Percentiles rank a stretch among this genome's conserved stretches.
These are phyloP conservation scores for Amylocarpus encephaloides DNA, from an alignment of 2,329 filamentous ascomycete genomes.

Conservation along the genomic window DNA sequence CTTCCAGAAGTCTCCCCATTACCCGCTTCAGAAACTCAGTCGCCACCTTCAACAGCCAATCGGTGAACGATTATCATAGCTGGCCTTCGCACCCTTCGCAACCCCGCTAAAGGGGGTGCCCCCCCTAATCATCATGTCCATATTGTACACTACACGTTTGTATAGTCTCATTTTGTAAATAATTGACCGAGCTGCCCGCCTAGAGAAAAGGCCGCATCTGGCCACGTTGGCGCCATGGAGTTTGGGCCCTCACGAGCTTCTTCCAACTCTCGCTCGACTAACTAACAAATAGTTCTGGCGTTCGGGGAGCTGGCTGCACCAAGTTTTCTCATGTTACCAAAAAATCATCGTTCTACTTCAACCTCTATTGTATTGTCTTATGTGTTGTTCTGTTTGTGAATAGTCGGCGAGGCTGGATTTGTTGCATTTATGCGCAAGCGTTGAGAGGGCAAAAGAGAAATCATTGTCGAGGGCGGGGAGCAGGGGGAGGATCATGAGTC, in stretches of 20 bases:
- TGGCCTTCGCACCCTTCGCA: background rate
- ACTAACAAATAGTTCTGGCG: conserved; percentile 1
- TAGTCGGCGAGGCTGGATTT: background rate
- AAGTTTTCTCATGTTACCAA: background rate
- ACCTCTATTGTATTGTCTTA: background rate
- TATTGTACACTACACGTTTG: conserved; percentile 10
- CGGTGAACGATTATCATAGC: conserved; percentile 1
- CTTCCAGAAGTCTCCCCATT: conserved; percentile 19
- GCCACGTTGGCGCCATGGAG: conserved; percentile 3
- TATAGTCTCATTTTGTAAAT: conserved; percentile 9
- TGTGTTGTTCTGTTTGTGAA: background rate
- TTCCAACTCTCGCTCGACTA: background rate
- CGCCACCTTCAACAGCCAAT: background rate
- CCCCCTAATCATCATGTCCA: conserved; percentile 3
- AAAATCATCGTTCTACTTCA: background rate
- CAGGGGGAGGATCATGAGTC: too few species aligned
- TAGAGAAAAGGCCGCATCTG: background rate
- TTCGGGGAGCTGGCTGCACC: background rate
- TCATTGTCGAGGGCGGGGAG: too few species aligned
- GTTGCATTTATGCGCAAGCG: too few species aligned
- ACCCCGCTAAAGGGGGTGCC: background rate
- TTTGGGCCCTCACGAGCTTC: background rate
- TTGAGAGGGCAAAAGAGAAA: too few species aligned
- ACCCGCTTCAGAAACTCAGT: background rate
- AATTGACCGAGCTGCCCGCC: background rate